These are phyloP conservation scores for Vanderwaltozyma yarrowii DNA, from an alignment of 805 yeast genomes.

Conservation along the genomic window DNA sequence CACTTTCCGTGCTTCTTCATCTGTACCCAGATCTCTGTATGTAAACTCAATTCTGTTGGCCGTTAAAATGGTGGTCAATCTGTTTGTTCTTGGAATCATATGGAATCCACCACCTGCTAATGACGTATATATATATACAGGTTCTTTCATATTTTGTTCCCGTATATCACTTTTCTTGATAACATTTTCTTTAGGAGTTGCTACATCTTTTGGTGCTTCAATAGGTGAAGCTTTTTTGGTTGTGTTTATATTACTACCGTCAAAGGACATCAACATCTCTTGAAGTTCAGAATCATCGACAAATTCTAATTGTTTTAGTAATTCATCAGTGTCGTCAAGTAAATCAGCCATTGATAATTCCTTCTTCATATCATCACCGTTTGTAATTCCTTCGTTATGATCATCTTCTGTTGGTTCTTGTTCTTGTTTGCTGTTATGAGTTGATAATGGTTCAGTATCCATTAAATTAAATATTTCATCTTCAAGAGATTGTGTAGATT, in stretches of 20 bases:
- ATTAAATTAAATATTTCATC: background rate
- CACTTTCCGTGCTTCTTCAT: conserved; percentile 70
- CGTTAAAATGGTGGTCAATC: conserved; percentile 60
- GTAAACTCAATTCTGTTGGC: conserved; percentile 63
- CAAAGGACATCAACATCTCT: conserved; percentile 11
- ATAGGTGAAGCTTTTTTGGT: background rate
- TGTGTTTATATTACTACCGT: background rate
- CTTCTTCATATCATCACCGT: background rate
- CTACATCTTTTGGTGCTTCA: background rate
- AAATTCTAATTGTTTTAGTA: conserved; percentile 20
- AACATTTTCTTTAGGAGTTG: background rate
- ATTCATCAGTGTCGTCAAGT: conserved; percentile 25
- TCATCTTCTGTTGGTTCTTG: background rate
- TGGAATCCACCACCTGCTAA: conserved; percentile 79
- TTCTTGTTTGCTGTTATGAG: background rate
- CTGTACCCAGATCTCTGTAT: conserved; percentile 76
- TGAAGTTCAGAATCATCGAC: conserved; percentile 17
- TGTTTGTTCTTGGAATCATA: conserved; percentile 65
- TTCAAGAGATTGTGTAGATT: background rate
- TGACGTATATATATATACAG: conserved; percentile 74
- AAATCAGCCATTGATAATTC: conserved; percentile 8
- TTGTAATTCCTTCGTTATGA: background rate
- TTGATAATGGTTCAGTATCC: background rate
- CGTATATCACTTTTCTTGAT: conserved; percentile 13
- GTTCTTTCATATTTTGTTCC: conserved; percentile 34